Conservation (phyloP, 345 rosid genomes). For the Salix dunnii region DNA sequence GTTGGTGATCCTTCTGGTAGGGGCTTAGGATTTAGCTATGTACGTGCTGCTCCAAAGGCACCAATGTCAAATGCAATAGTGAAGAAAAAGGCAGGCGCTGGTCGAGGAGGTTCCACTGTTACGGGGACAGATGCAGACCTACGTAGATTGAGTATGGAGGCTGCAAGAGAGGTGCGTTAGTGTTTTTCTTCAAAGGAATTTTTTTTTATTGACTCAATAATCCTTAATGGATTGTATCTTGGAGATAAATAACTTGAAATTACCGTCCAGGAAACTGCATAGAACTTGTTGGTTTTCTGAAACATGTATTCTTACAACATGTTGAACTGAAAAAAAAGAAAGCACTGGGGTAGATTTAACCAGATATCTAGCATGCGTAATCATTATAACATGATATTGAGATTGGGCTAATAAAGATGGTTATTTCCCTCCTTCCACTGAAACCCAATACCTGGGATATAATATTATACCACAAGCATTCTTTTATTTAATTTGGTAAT, state of each 20-base stretch:
- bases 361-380: background rate
- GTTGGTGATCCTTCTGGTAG: slow-evolving; percentile 99
- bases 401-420: background rate
- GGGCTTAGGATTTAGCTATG: slow-evolving; percentile 96
- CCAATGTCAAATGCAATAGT: slow-evolving; percentile 67
- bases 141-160: slow-evolving; percentile 98
- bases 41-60: slow-evolving; percentile 83
- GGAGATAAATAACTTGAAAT: background rate
- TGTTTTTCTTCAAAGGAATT: background rate
- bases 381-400: background rate
- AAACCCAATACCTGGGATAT: background rate
- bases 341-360: background rate
- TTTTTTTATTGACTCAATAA: background rate
- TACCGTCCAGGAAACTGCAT: background rate
- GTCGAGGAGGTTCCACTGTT: slow-evolving; percentile 84
- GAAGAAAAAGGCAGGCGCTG: slow-evolving; percentile 81
- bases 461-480: background rate
- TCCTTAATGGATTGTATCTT: background rate
- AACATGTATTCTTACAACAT: background rate
- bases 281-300: background rate
- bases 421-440: background rate
- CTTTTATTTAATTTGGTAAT: background rate
- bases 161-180: slow-evolving; percentile 82
- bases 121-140: slow-evolving; percentile 99
- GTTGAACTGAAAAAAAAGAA: background rate